These are phyloP conservation scores for Cordyceps militaris DNA, from an alignment of 2,329 filamentous ascomycete species.

Conservation along the genomic window DNA sequence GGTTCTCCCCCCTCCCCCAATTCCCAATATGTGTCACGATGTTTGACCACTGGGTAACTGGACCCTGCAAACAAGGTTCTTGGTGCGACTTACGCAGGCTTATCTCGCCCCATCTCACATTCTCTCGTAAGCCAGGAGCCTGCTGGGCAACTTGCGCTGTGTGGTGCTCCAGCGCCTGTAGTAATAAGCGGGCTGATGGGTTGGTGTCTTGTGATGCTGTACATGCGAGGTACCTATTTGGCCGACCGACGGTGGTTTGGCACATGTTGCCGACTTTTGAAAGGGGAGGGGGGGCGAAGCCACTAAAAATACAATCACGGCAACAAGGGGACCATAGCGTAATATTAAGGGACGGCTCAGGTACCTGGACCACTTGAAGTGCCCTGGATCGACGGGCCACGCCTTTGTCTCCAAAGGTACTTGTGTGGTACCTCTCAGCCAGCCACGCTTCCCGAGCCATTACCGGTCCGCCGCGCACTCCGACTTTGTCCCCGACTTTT, in stretches of 20 bases:
- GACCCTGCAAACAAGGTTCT: not conserved
- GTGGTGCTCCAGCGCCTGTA: slow-evolving; percentile 6
- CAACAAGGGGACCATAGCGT: not conserved
- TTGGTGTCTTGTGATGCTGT: slow-evolving; percentile 1
- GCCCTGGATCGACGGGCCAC: not conserved
- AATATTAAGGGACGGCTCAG: not conserved
- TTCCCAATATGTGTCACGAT: not conserved
- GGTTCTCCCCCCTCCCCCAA: not conserved
- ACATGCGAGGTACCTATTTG: not conserved
- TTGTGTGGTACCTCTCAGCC: not conserved
- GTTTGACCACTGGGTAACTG: not conserved
- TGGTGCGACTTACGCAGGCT: slow-evolving; percentile 9
- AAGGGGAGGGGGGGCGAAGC: not conserved
- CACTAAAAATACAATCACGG: not conserved
- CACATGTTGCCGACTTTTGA: not conserved
- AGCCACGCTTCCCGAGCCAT: slow-evolving; percentile 11
- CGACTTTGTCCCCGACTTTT: slow-evolving; percentile 12
- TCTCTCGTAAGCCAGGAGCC: slow-evolving; percentile 10
- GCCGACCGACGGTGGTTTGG: not conserved
- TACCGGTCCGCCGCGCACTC: slow-evolving; percentile 15
- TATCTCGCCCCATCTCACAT: slow-evolving; percentile 6
- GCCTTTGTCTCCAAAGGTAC: not conserved
- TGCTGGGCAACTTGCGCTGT: not conserved
- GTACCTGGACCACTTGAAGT: not conserved
- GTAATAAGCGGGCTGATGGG: slow-evolving; percentile 4